phyloP scores from a whole-genome alignment of 495 filamentous ascomycete genomes.

The Aspergillus hancockii region DNA sequence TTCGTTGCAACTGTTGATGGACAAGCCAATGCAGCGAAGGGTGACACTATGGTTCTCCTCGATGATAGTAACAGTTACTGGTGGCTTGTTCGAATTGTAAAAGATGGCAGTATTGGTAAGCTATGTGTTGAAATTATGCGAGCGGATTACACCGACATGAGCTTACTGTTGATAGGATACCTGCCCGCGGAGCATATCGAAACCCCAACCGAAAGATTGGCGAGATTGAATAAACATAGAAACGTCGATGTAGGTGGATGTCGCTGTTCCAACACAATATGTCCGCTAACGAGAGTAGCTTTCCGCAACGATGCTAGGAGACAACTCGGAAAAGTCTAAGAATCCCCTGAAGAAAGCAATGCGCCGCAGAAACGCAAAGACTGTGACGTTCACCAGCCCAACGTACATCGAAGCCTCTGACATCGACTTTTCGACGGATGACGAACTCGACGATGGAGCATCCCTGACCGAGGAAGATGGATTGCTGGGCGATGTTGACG shows the following conservation, averaged over 20 bases:
- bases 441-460: conserved; percentile 64
- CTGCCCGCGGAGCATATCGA: conserved; percentile 98
- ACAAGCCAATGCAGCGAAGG: conserved; percentile 97
- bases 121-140: background rate
- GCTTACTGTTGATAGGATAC: conserved; percentile 65
- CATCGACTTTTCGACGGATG: conserved; percentile 86
- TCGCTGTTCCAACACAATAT: background rate
- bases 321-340: conserved; percentile 84
- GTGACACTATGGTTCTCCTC: conserved; percentile 99
- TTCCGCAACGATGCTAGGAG: conserved; percentile 90
- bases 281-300: conserved; percentile 55
- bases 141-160: conserved; percentile 1
- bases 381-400: conserved; percentile 80
- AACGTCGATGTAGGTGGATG: conserved; percentile 83
- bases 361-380: conserved; percentile 82
- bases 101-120: conserved; percentile 95
- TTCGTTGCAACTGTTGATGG: conserved; percentile 98
- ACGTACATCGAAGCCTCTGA: conserved; percentile 92
- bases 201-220: conserved; percentile 92
- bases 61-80: conserved; percentile 99
- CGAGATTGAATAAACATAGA: conserved; percentile 93
- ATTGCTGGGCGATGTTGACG: conserved; percentile 43
- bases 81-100: conserved; percentile 97
- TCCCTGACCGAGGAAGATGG: conserved; percentile 55
- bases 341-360: conserved; percentile 90